A percentile compares a stretch with the other conserved stretches of the same genome.
These are phyloP conservation scores for Paulownia fortunei DNA, from an alignment of 257 asterid genomes.

Conservation along the genomic window DNA sequence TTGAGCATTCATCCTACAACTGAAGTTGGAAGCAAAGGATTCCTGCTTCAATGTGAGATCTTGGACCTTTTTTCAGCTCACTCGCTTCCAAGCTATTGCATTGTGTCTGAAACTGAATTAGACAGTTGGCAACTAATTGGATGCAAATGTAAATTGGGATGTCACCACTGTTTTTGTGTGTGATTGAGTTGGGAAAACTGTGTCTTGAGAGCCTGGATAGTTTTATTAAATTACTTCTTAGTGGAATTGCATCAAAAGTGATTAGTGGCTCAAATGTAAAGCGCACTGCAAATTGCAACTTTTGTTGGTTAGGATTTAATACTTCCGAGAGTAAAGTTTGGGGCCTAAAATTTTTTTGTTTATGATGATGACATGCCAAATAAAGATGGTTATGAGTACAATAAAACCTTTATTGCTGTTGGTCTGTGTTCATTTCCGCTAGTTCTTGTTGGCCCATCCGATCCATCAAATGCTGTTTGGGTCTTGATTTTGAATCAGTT, in stretches of 20 bases:
- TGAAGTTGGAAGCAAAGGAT: neutral
- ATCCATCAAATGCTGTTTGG: neutral
- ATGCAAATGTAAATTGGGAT: conserved; percentile 1
- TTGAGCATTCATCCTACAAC: neutral
- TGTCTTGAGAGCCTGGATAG: neutral
- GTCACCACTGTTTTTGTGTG: neutral
- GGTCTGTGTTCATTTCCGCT: neutral
- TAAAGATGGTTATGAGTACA: neutral
- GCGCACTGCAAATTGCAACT: neutral
- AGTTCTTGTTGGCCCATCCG: neutral
- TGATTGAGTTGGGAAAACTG: neutral
- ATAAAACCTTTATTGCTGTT: neutral
- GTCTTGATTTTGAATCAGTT: neutral
- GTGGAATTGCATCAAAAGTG: neutral
- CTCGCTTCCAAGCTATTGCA: neutral
- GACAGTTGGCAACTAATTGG: neutral
- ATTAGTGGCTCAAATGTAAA: neutral
- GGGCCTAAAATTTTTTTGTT: neutral
- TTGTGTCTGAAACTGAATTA: conserved; percentile 10
- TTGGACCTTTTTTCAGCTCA: neutral
- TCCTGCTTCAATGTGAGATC: neutral
- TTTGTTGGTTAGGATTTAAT: neutral
- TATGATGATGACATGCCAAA: neutral
- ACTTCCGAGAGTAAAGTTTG: neutral
- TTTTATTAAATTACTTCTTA: neutral